Conservation (phyloP, 2,329 filamentous ascomycete genomes). For the Didymosphaeria variabile region DNA sequence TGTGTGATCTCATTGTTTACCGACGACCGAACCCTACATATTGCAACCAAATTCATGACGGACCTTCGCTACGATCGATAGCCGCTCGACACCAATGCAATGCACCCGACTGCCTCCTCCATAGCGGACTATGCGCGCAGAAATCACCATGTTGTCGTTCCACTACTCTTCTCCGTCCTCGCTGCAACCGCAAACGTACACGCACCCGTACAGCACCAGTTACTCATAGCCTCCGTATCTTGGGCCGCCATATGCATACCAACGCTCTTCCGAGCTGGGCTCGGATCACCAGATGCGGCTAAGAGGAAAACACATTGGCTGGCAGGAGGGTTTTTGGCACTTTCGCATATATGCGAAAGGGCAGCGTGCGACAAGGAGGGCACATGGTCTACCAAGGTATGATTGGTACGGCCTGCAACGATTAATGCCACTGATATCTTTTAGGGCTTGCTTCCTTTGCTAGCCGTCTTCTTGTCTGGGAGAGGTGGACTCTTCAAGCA, state of each 20-base stretch:
- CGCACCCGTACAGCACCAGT: conserved; percentile 50
- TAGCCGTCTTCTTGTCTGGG: conserved; percentile 42
- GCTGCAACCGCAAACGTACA: conserved; percentile 45
- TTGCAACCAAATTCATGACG: neutral
- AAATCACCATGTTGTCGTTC: conserved; percentile 43
- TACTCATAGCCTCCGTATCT: conserved; percentile 54
- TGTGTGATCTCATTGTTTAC: conserved; percentile 5
- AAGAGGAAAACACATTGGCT: conserved; percentile 47
- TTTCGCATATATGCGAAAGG: conserved; percentile 56
- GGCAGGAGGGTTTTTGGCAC: conserved; percentile 53
- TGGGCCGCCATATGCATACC: conserved; percentile 54
- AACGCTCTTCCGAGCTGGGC: conserved; percentile 43
- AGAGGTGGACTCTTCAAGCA: conserved; percentile 36
- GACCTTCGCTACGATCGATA: conserved; percentile 43
- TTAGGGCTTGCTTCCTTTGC: conserved; percentile 48
- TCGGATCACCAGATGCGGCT: conserved; percentile 38
- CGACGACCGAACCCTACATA: neutral
- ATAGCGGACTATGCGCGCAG: conserved; percentile 44
- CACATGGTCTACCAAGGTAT: conserved; percentile 58
- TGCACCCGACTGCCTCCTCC: conserved; percentile 46
- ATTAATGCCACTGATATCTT: conserved; percentile 7
- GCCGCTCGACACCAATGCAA: conserved; percentile 49
- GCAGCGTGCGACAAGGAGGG: conserved; percentile 54
- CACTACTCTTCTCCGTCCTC: conserved; percentile 46
- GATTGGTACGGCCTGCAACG: conserved; percentile 6